Evolutionary conservation across 2,329 filamentous ascomycete species (phyloP).

Genomic region (Fusarium foetens): DNA sequence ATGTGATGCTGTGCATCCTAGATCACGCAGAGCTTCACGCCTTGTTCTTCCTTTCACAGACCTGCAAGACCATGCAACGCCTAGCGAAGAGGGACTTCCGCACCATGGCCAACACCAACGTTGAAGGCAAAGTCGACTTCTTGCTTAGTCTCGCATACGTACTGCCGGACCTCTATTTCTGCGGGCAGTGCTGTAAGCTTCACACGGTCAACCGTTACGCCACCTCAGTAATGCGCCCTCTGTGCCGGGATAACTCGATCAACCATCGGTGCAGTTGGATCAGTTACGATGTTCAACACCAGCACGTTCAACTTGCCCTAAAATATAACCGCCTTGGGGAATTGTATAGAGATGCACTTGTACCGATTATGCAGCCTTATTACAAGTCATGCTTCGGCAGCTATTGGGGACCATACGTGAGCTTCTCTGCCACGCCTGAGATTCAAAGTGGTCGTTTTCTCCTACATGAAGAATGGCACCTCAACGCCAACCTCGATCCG

Average conservation of each 20-base stretch:
- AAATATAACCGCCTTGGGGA: neutral
- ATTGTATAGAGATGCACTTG: no score
- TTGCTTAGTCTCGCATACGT: neutral
- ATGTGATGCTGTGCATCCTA: neutral
- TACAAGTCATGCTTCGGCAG: accelerated
- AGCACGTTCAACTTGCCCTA: neutral
- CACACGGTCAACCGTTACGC: accelerated
- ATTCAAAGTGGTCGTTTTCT: neutral
- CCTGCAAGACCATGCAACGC: neutral
- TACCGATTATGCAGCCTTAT: accelerated
- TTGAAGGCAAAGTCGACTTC: neutral
- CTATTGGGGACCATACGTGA: accelerated
- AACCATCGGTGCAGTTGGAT: neutral
- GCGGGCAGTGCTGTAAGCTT: accelerated
- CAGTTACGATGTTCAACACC: neutral
- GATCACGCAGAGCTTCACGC: neutral
- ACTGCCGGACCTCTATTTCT: neutral
- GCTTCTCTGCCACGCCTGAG: neutral
- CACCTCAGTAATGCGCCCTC: accelerated
- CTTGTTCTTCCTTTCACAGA: neutral
- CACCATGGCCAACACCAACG: neutral
- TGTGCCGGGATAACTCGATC: neutral
- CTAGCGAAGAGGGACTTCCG: neutral
- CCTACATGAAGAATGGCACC: neutral
- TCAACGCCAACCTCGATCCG: neutral